phyloP scores from a whole-genome alignment of 2,329 filamentous ascomycete species.

The Sarocladiaceae sp. region DNA sequence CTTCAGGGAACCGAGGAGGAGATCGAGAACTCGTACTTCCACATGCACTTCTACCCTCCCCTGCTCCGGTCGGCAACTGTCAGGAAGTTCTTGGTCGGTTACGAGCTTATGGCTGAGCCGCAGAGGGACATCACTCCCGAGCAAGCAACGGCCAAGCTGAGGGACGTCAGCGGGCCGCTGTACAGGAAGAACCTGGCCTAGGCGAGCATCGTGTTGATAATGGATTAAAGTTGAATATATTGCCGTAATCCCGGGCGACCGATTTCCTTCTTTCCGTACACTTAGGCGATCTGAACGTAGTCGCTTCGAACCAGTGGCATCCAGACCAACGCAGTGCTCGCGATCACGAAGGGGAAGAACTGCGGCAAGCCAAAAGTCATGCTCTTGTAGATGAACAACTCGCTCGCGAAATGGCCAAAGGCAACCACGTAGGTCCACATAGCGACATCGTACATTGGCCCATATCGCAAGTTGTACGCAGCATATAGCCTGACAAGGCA shows the following conservation, averaged over 20 bases:
- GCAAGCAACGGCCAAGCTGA: constrained; percentile 77
- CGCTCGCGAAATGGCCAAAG: constrained; percentile 70
- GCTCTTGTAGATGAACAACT: constrained; percentile 77
- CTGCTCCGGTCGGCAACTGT: constrained; percentile 89
- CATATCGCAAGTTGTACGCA: constrained; percentile 73
- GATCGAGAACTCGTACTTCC: constrained; percentile 82
- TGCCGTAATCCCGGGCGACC: neutral
- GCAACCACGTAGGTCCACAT: constrained; percentile 80
- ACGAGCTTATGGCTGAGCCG: constrained; percentile 95
- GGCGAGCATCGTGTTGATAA: no score
- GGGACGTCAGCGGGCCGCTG: constrained; percentile 72
- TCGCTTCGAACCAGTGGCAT: constrained; percentile 64
- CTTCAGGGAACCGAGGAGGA: constrained; percentile 78
- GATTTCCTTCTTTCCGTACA: constrained; percentile 11
- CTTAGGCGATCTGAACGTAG: constrained; percentile 51
- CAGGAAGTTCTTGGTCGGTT: constrained; percentile 93
- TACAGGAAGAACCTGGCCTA: constrained; percentile 61
- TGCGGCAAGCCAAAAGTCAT: constrained; percentile 59
- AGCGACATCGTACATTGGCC: constrained; percentile 72
- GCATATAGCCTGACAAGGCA: constrained; percentile 76
- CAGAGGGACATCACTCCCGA: constrained; percentile 97
- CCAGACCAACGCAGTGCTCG: constrained; percentile 50
- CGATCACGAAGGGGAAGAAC: constrained; percentile 50
- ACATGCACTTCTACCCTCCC: constrained; percentile 97
- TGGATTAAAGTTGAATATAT: neutral